Evolutionary conservation across 441 rosid genomes (phyloP).

Genomic region (Macaranga tanarius): DNA sequence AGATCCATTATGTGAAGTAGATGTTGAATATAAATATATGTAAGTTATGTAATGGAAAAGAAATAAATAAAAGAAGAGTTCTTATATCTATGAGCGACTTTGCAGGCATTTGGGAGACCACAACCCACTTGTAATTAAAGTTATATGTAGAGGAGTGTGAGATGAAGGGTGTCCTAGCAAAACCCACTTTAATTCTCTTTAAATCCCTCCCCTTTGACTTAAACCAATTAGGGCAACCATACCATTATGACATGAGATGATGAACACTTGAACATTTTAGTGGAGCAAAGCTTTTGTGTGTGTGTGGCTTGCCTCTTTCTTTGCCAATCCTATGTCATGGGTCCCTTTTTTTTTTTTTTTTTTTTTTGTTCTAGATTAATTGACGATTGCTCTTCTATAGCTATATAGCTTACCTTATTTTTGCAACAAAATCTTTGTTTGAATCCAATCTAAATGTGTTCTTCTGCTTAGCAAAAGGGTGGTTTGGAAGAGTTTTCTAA

Average conservation of each 20-base stretch:
- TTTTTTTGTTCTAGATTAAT: slow-evolving; percentile 4
- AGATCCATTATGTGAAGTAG: neutral
- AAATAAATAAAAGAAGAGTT: neutral
- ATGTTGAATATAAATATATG: neutral
- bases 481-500: slow-evolving; percentile 9
- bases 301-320: slow-evolving; percentile 21
- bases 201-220: slow-evolving; percentile 29
- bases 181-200: slow-evolving; percentile 30
- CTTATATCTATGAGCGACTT: neutral
- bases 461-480: neutral
- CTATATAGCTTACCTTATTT: slow-evolving; percentile 9
- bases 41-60: no score
- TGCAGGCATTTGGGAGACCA: slow-evolving; percentile 48
- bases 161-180: slow-evolving; percentile 11
- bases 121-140: slow-evolving; percentile 19
- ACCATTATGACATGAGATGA: slow-evolving; percentile 25
- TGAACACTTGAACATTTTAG: slow-evolving; percentile 19
- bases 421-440: slow-evolving; percentile 12
- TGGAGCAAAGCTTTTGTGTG: slow-evolving; percentile 12
- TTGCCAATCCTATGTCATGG: neutral
- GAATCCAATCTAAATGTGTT: neutral
- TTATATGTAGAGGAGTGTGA: neutral
- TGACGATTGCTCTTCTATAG: neutral
- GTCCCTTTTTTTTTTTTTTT: neutral
- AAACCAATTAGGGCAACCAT: slow-evolving; percentile 37